Evolutionary conservation across 495 filamentous ascomycete genomes (phyloP).

Genomic region (Cercophora samala): DNA sequence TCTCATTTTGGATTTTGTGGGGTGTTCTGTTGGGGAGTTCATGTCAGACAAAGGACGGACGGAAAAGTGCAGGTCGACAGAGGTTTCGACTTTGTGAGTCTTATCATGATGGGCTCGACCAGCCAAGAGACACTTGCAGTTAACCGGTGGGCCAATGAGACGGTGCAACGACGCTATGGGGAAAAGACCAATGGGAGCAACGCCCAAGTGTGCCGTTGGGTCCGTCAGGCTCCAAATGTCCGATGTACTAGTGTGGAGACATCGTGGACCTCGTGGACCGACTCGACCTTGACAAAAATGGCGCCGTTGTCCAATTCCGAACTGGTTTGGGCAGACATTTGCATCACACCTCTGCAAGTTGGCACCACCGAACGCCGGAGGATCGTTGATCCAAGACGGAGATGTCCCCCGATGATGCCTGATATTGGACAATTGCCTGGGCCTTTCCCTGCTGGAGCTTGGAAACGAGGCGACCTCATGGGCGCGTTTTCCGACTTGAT

Average conservation of each 20-base stretch:
- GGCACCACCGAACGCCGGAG: neutral
- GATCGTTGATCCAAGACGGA: neutral
- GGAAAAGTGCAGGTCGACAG: neutral
- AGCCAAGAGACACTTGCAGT: neutral
- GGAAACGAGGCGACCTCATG: neutral
- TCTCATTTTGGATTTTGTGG: slow-evolving; percentile 29
- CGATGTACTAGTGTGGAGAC: neutral
- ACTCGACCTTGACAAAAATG: neutral
- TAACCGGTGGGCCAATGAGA: neutral
- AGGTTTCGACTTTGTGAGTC: neutral
- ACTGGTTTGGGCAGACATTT: neutral
- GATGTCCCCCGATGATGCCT: neutral
- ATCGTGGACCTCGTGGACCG: neutral
- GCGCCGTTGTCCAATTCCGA: neutral
- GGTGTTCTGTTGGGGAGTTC: neutral
- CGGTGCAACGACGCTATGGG: neutral
- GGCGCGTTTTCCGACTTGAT: neutral
- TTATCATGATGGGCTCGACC: neutral
- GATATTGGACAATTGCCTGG: neutral
- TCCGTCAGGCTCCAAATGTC: neutral
- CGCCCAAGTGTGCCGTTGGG: neutral
- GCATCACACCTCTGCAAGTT: neutral
- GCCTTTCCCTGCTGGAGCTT: neutral
- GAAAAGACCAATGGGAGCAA: neutral
- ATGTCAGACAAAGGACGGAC: neutral